phyloP scores from a whole-genome alignment of 2,329 filamentous ascomycete species.

The Calonectria montana region DNA sequence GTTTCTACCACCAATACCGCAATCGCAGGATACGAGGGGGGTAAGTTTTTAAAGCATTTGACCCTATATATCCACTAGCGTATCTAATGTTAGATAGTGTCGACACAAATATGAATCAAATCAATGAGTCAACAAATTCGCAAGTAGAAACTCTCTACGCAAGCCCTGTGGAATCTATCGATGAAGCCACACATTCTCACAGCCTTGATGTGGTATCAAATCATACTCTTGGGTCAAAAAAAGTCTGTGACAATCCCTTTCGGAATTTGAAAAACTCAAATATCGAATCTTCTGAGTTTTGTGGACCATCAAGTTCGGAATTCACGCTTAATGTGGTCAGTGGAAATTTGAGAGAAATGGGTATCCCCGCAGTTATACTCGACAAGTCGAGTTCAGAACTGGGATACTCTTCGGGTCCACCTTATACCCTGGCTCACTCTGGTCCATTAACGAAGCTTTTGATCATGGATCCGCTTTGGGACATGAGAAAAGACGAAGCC shows the following conservation, averaged over 20 bases:
- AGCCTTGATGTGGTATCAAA: background rate
- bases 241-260: background rate
- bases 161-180: background rate
- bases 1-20: background rate
- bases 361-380: conserved; percentile 14
- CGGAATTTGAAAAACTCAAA: background rate
- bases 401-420: background rate
- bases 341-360: conserved; percentile 17
- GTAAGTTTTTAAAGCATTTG: background rate
- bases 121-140: background rate
- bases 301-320: conserved; percentile 17
- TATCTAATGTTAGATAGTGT: background rate
- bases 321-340: conserved; percentile 12
- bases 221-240: background rate
- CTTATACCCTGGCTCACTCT: background rate
- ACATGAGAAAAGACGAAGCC: conserved; percentile 9
- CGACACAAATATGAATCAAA: background rate
- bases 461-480: conserved; percentile 15
- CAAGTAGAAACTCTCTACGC: background rate
- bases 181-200: background rate
- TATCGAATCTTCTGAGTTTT: conserved; percentile 10
- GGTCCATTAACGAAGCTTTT: conserved; percentile 12
- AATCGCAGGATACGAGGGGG: background rate
- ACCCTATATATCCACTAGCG: background rate
- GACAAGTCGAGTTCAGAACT: background rate